Percentiles rank a stretch among this genome's conserved stretches.
These are phyloP conservation scores for Rhododendron mucronatum DNA, from an alignment of 148 eudicot species.

Conservation along the genomic window DNA sequence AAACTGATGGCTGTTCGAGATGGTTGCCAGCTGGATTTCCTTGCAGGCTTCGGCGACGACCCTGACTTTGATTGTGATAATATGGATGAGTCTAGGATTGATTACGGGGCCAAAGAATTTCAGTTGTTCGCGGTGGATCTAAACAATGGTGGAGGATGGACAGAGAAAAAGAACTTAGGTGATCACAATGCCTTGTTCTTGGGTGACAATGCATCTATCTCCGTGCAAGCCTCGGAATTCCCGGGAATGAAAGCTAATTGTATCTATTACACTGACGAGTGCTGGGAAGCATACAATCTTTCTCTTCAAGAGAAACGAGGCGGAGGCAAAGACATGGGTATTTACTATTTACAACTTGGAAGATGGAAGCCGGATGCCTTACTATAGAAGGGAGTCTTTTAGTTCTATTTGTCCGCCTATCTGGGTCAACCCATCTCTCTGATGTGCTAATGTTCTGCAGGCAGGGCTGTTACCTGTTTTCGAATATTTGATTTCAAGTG, in stretches of 20 bases:
- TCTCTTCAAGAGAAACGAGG: background rate
- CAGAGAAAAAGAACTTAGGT: background rate
- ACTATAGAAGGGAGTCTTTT: background rate
- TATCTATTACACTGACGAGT: background rate
- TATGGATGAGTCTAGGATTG: background rate
- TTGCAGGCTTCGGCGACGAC: background rate
- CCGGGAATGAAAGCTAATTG: background rate
- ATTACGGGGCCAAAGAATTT: background rate
- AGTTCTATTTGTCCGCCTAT: background rate
- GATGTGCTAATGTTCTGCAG: background rate
- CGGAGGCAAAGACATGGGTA: conserved; percentile 1
- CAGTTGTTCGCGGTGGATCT: background rate
- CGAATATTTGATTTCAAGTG: background rate
- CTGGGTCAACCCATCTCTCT: background rate
- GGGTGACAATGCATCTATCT: background rate
- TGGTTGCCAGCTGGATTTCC: too few relatives aligned
- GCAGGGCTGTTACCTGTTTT: background rate
- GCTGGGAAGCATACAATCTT: background rate
- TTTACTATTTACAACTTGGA: background rate
- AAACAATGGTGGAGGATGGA: background rate
- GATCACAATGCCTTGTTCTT: background rate
- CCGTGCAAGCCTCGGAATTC: background rate
- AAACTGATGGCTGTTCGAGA: background rate
- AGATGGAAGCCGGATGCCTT: background rate
- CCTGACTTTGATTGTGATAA: background rate